phyloP scores from a whole-genome alignment of 371 early-diverging fungal species.

The Mucor saturninus region DNA sequence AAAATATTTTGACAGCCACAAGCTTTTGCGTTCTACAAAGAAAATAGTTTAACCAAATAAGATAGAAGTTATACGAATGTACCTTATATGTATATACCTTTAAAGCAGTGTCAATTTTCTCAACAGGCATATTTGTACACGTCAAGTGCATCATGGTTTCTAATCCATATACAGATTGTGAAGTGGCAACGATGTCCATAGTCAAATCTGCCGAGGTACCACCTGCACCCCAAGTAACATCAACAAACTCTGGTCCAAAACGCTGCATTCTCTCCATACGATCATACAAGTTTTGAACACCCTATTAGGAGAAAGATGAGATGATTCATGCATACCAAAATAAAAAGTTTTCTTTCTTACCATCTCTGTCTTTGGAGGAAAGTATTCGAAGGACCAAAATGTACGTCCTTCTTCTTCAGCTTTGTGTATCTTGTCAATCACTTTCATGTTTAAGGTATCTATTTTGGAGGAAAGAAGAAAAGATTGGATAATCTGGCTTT shows the following conservation, averaged over 20 bases:
- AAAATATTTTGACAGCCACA: conserved; percentile 95
- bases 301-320: conserved; percentile 32
- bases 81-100: conserved; percentile 40
- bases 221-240: conserved; percentile 97
- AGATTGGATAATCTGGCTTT: background rate
- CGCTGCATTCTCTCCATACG: conserved; percentile 90
- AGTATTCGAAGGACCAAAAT: conserved; percentile 95
- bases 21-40: conserved; percentile 79
- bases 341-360: conserved; percentile 29
- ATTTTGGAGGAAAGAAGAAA: background rate
- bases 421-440: conserved; percentile 76
- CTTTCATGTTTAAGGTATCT: conserved; percentile 58
- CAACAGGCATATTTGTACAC: conserved; percentile 94
- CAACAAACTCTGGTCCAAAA: conserved; percentile 93
- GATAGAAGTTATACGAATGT: background rate
- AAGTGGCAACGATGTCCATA: conserved; percentile 82
- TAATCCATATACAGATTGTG: conserved; percentile 91
- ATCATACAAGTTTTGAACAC: conserved; percentile 79
- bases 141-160: conserved; percentile 98
- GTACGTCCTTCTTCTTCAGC: conserved; percentile 72
- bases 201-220: conserved; percentile 91
- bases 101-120: conserved; percentile 85
- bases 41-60: background rate
- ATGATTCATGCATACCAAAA: conserved; percentile 2
- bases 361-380: conserved; percentile 89